Evolutionary conservation across 108 stramenopile genomes (phyloP), one percentile per base, ranked within the genome.

Genomic region (Pseudonitzschia pungens): DNA sequence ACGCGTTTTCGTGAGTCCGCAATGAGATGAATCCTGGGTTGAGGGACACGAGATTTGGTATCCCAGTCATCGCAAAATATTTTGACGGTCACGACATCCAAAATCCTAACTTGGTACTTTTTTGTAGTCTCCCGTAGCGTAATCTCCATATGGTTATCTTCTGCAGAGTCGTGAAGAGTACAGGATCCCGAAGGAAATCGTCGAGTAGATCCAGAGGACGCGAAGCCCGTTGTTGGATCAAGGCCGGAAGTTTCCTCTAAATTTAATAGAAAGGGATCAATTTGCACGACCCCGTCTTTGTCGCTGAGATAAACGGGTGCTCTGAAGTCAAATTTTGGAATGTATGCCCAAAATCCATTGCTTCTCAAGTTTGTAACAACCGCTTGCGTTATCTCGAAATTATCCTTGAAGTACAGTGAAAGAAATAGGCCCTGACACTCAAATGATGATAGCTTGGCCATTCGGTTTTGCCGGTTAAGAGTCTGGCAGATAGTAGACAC

Each of bases 371-470:
- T 67, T 8, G 78, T 76, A 11, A 85, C 83, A 18, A 89, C 84
- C 40, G 88, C 88, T 44, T 80, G 43, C 4, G 77, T 70, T 12
- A 71, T 43, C 44, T 83, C 83, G 22, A 70, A 48, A 27, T 82
- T 71, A 26, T 84, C 71, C 36, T 65, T 69, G 57, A 89, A 86
- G 63, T 84, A 89, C 18, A 89, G 60, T 9, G 85, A 86, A 4
- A 89, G 80, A 56, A 89, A 89, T 9, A 86, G 68, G 21, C 68
- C 56, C 42, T 84, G 85, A 62, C 85, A 89, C 60, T 86, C 85
- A 26, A 83, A 74, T 20, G 86, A 86, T 10, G 85, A 84, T 8
- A 84, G 82, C 74, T 89, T 89, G 36, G 88, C 80, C 62, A 76
- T 71, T 40, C 88, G 26, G 44, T 84, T 86, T 54, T 83, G 78